Conservation (phyloP, 2,329 filamentous ascomycete species). For the Ophiostoma perfectum region DNA sequence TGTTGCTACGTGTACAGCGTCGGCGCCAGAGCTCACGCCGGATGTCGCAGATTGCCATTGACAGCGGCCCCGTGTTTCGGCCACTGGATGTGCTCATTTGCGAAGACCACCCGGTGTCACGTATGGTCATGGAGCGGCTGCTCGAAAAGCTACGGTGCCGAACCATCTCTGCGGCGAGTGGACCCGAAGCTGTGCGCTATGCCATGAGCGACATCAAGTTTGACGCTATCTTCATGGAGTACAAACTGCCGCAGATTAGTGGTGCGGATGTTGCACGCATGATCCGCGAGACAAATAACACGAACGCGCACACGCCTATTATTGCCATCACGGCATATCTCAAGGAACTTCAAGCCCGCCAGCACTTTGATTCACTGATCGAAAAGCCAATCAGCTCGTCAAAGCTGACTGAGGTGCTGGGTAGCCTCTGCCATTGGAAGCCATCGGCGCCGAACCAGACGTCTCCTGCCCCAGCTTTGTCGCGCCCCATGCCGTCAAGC, state of each 20-base stretch:
- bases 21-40: conserved; percentile 93
- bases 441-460: conserved; percentile 54
- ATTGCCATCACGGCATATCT: conserved; percentile 95
- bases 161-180: conserved; percentile 85
- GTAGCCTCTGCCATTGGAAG: conserved; percentile 89
- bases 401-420: conserved; percentile 83
- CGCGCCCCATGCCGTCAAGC: conserved; percentile 57
- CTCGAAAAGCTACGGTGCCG: conserved; percentile 92
- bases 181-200: conserved; percentile 85
- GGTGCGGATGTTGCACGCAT: conserved; percentile 94
- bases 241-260: conserved; percentile 89
- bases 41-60: conserved; percentile 82
- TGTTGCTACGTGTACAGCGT: conserved; percentile 79
- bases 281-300: conserved; percentile 94
- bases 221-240: conserved; percentile 97
- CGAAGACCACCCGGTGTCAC: conserved; percentile 93
- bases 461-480: conserved; percentile 40
- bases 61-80: conserved; percentile 73
- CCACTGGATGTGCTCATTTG: conserved; percentile 93
- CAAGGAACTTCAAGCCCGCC: conserved; percentile 91
- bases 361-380: conserved; percentile 92
- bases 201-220: conserved; percentile 97
- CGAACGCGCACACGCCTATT: conserved; percentile 90
- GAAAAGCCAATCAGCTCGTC: conserved; percentile 94
- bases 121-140: conserved; percentile 97